phyloP scores from a whole-genome alignment of 345 rosid species.

The Toxicodendron radicans region DNA sequence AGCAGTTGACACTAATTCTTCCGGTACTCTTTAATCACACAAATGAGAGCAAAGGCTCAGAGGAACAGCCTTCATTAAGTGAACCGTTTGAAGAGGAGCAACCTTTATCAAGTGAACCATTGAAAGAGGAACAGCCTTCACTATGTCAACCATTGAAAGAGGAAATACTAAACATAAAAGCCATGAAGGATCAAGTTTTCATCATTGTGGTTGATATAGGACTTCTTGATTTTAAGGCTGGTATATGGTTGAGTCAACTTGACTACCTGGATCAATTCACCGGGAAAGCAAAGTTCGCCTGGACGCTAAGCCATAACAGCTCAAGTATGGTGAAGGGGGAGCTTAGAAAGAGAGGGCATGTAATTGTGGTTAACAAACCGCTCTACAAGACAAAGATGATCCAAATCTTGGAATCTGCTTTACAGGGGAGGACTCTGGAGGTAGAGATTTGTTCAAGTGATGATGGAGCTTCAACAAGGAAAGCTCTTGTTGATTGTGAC shows the following conservation, averaged over 20 bases:
- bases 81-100: constrained; percentile 41
- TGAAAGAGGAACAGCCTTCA: constrained; percentile 38
- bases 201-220: constrained; percentile 76
- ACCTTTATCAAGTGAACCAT: constrained; percentile 34
- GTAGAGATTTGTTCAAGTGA: constrained; percentile 30
- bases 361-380: constrained; percentile 77
- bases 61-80: constrained; percentile 36
- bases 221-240: constrained; percentile 83
- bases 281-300: constrained; percentile 61
- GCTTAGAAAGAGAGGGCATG: constrained; percentile 75
- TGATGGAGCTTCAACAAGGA: too few relatives aligned
- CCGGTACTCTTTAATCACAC: constrained; percentile 50
- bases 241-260: constrained; percentile 88
- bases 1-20: constrained; percentile 72
- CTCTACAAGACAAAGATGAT: constrained; percentile 89
- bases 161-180: constrained; percentile 40
- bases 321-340: constrained; percentile 67
- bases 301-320: constrained; percentile 89
- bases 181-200: constrained; percentile 40
- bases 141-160: constrained; percentile 35
- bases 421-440: constrained; percentile 50
- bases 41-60: constrained; percentile 38
- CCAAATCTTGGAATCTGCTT: constrained; percentile 66
- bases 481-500: too few relatives aligned
- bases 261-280: constrained; percentile 76